Evolutionary conservation across 768 basidiomycete species (phyloP).

Genomic region (Podaxis sp.): DNA sequence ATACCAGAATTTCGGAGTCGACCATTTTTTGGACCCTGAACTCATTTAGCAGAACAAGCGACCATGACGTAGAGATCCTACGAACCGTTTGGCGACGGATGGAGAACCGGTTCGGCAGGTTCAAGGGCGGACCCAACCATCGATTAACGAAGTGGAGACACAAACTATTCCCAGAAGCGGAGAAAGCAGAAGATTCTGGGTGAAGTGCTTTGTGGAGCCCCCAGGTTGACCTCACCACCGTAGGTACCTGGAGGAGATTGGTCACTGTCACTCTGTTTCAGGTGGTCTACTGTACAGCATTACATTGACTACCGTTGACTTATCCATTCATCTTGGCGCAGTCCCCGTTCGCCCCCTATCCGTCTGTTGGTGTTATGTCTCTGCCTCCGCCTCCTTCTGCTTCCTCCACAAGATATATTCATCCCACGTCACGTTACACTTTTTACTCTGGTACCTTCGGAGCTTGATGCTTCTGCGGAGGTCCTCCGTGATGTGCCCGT

Average conservation of each 20-base stretch:
- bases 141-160: slow-evolving; percentile 37
- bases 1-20: slow-evolving; percentile 37
- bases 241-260: not conserved
- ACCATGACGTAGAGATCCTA: slow-evolving; percentile 42
- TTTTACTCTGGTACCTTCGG: slow-evolving; percentile 77
- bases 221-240: not conserved
- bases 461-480: slow-evolving; percentile 71
- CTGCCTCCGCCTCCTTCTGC: slow-evolving; percentile 24
- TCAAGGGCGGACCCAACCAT: slow-evolving; percentile 38
- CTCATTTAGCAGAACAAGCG: slow-evolving; percentile 60
- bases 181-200: not conserved
- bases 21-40: slow-evolving; percentile 64
- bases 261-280: not conserved
- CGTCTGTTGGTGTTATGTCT: slow-evolving; percentile 6
- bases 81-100: slow-evolving; percentile 54
- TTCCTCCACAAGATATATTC: slow-evolving; percentile 77
- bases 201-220: not conserved
- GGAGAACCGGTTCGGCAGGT: slow-evolving; percentile 46
- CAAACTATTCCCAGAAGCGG: slow-evolving; percentile 28
- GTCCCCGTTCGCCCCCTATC: too few species aligned
- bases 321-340: not conserved
- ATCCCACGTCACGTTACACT: slow-evolving; percentile 64
- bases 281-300: slow-evolving; percentile 7
- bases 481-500: slow-evolving; percentile 76
- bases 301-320: slow-evolving; percentile 2